phyloP scores from a whole-genome alignment of 441 rosid genomes.

The Euphorbia schlechtendalii region DNA sequence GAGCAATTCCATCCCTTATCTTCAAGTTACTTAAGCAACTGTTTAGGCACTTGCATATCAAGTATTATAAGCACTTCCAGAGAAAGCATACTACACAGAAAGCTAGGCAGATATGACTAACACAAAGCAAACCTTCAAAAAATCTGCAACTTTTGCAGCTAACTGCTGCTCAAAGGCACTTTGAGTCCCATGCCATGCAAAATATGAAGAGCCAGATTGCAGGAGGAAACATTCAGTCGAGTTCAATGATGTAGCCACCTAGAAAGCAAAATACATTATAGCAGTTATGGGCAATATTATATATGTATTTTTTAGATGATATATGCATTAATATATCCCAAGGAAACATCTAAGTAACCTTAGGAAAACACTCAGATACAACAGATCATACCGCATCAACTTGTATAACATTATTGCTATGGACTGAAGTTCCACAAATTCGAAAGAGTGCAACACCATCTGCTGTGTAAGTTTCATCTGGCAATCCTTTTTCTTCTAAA shows the following conservation, averaged over 20 bases:
- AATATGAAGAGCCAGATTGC: conserved; percentile 92
- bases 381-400: conserved; percentile 69
- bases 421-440: conserved; percentile 71
- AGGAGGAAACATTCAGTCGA: conserved; percentile 85
- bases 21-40: too few species aligned
- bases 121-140: conserved; percentile 58
- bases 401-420: conserved; percentile 73
- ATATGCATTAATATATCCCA: not conserved
- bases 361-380: not conserved
- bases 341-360: not conserved
- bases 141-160: conserved; percentile 75
- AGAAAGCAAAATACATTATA: conserved; percentile 14
- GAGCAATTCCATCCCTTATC: too few species aligned
- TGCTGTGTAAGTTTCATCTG: conserved; percentile 69
- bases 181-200: conserved; percentile 95
- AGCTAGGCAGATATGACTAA: not conserved
- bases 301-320: not conserved
- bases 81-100: not conserved
- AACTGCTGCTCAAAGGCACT: conserved; percentile 84
- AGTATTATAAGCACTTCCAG: too few species aligned
- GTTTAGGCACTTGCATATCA: too few species aligned
- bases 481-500: conserved; percentile 50
- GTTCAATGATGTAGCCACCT: conserved; percentile 90
- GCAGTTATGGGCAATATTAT: not conserved
- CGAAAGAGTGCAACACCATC: conserved; percentile 75